phyloP scores from a whole-genome alignment of 1,284 basidiomycete genomes.

The Apiotrichum domesticum region DNA sequence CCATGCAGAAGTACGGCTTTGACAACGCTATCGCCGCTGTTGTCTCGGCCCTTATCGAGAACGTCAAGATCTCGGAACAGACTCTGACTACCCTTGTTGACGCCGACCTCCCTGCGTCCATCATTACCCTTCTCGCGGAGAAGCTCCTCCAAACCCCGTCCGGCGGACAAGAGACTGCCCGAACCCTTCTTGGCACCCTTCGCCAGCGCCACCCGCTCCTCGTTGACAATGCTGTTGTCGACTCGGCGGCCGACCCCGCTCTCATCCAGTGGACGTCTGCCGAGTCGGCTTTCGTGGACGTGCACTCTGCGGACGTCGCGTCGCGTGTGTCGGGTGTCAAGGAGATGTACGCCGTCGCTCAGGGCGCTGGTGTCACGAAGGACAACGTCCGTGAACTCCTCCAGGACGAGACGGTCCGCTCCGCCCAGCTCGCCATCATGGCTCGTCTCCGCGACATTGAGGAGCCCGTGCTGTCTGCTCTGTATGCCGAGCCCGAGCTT shows the following conservation, averaged over 20 bases:
- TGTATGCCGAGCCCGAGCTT: slow-evolving; percentile 56
- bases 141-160: slow-evolving; percentile 21
- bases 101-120: slow-evolving; percentile 20
- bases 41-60: slow-evolving; percentile 20
- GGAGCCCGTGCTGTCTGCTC: slow-evolving; percentile 56
- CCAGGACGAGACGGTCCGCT: slow-evolving; percentile 20
- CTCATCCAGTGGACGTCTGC: slow-evolving; percentile 17
- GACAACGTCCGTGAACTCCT: slow-evolving; percentile 10
- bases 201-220: slow-evolving; percentile 39
- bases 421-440: slow-evolving; percentile 43
- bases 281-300: slow-evolving; percentile 38
- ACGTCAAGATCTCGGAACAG: slow-evolving; percentile 13
- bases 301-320: slow-evolving; percentile 44
- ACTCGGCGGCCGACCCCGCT: slow-evolving; percentile 15
- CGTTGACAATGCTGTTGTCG: slow-evolving; percentile 30
- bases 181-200: slow-evolving; percentile 29
- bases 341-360: slow-evolving; percentile 31
- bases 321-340: slow-evolving; percentile 43
- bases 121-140: slow-evolving; percentile 25
- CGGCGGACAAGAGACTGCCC: slow-evolving; percentile 19
- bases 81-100: slow-evolving; percentile 28
- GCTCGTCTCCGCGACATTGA: slow-evolving; percentile 63
- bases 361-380: slow-evolving; percentile 5
- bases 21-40: slow-evolving; percentile 28
- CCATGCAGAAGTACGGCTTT: slow-evolving; percentile 41